Base-by-base conservation (phyloP, 192 early-diverging fungal species). In the Linnemannia zychae region DNA sequence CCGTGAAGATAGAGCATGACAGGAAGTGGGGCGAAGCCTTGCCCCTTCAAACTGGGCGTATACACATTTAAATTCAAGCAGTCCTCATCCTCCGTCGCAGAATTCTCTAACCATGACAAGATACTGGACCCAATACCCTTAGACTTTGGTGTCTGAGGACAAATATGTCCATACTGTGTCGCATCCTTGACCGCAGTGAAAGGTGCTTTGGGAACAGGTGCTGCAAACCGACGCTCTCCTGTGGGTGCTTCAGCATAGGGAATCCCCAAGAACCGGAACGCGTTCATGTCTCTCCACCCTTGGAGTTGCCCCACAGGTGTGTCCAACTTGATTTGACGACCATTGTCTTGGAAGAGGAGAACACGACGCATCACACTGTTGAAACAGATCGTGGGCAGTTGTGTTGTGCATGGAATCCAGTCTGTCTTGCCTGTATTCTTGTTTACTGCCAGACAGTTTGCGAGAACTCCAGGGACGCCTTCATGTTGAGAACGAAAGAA, bases 31-130 rank as follows among this genome's bases (percentile, higher is more conserved):
- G 46, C 37, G 16, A 46, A 18, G 17, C 65, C 72, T 22, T 46
- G 31, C 38, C 79, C 74, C 49, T 80, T 80, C 40, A 80, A 17
- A 74, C 84, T 80, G 1, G 84, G 84, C 16, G 84, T 81, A 34
- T 81, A 87, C 2, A 87, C 84, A 49, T 87, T 87, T 38, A 87
- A 40, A n/a, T 76, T 77, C 44, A 87, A 65, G 37, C 84, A 87
- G 74, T 87, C 84, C 46, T 87, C 84, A 52, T 65, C 44, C 46
- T 82, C 81, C 6, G 47, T 40, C 0, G 81, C 81, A 17, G 75
- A 75, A 15, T 77, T 82, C 28, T 82, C 81, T 0, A 82, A 49
- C n/a, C 67, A 77, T 33, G 63, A 53, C 48, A 53, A 7, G 22
- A 82, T 48, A 15, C 67, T 0, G 0, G 75, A 49, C 12, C 67